Conservation (phyloP, 1,284 basidiomycete species). For the Anthracocystis setariae region DNA sequence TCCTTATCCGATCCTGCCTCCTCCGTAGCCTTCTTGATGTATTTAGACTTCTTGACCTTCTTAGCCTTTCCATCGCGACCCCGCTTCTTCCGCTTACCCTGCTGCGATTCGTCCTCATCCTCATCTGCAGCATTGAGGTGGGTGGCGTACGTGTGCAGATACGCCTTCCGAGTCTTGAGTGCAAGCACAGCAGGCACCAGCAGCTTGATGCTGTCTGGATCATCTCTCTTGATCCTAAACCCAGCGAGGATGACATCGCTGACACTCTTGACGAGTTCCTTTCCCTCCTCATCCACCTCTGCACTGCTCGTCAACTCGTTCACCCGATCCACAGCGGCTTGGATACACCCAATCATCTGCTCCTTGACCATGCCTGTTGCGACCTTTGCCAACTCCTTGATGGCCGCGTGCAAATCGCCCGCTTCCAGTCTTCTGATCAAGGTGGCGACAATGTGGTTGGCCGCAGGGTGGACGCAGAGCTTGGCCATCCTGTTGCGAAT, state of each 20-base stretch:
- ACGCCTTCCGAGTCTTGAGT: slow-evolving; percentile 46
- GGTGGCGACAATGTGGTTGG: slow-evolving; percentile 60
- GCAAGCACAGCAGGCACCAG: slow-evolving; percentile 40
- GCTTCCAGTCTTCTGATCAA: slow-evolving; percentile 31
- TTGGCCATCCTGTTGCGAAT: slow-evolving; percentile 52
- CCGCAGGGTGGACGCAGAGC: slow-evolving; percentile 62
- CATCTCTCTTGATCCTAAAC: slow-evolving; percentile 20
- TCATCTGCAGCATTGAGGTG: slow-evolving; percentile 15
- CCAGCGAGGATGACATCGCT: slow-evolving; percentile 26
- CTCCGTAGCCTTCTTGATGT: slow-evolving; percentile 7
- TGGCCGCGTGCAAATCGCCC: not conserved
- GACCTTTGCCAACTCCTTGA: slow-evolving; percentile 30
- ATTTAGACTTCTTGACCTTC: slow-evolving; percentile 9
- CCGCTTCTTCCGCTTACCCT: slow-evolving; percentile 10
- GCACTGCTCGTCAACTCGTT: slow-evolving; percentile 5
- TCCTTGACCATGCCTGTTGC: slow-evolving; percentile 42
- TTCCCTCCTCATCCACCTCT: slow-evolving; percentile 4
- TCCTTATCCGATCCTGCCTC: slow-evolving; percentile 16
- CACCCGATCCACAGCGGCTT: slow-evolving; percentile 30
- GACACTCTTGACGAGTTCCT: slow-evolving; percentile 21
- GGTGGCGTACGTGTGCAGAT: slow-evolving; percentile 29
- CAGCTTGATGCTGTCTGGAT: slow-evolving; percentile 21
- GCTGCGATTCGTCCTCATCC: slow-evolving; percentile 13
- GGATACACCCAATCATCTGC: slow-evolving; percentile 33
- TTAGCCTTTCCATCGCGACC: slow-evolving; percentile 28